These are phyloP conservation scores for Friedmanniomyces simplex DNA, from an alignment of 495 filamentous ascomycete genomes.

Conservation along the genomic window DNA sequence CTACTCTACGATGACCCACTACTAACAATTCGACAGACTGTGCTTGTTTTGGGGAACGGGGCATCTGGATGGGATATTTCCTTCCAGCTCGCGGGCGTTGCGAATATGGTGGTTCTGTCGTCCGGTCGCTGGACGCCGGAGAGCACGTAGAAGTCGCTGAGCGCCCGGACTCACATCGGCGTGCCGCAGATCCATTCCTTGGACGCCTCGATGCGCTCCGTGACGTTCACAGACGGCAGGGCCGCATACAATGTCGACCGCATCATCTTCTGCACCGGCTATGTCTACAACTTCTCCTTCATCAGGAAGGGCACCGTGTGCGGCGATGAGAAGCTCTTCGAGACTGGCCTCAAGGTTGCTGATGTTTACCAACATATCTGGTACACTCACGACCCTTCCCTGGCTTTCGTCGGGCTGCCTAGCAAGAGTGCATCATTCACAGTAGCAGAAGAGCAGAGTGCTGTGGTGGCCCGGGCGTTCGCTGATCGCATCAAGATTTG, in stretches of 20 bases:
- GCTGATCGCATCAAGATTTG: constrained; percentile 35
- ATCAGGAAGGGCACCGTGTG: constrained; percentile 24
- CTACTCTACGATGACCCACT: not conserved
- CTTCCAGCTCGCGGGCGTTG: constrained; percentile 16
- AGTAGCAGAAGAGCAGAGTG: constrained; percentile 56
- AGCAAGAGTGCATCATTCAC: constrained; percentile 54
- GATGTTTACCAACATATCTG: constrained; percentile 60
- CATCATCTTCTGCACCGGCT: constrained; percentile 55
- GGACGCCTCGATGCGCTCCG: constrained; percentile 22
- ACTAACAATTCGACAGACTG: constrained; percentile 35
- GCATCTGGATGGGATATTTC: constrained; percentile 53
- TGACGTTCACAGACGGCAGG: constrained; percentile 35
- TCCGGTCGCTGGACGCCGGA: not conserved
- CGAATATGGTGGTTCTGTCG: constrained; percentile 25
- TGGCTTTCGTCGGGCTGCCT: constrained; percentile 52
- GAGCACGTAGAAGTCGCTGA: not conserved
- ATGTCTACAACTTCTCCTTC: constrained; percentile 52
- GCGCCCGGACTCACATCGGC: not conserved
- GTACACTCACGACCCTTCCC: constrained; percentile 52
- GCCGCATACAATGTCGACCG: constrained; percentile 42
- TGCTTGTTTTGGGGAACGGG: constrained; percentile 51
- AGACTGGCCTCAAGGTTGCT: constrained; percentile 54
- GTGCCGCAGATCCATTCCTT: constrained; percentile 7
- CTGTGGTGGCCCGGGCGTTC: constrained; percentile 47
- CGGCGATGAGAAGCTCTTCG: constrained; percentile 18